Conservation (phyloP, 495 filamentous ascomycete genomes). For the Daldinia vernicosa region DNA sequence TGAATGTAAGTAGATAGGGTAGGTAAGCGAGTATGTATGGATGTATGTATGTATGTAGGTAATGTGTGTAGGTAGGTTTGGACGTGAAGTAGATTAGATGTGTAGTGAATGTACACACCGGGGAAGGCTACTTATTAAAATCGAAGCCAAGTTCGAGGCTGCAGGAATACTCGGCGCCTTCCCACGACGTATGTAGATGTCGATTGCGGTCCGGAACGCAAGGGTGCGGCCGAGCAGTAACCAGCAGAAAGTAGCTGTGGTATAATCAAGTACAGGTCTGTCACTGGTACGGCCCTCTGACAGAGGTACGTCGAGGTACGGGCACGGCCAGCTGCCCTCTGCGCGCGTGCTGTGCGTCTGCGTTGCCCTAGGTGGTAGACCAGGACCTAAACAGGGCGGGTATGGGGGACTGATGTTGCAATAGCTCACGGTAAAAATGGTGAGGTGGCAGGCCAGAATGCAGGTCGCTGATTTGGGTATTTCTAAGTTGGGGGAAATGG, state of each 20-base stretch:
- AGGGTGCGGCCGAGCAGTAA: constrained; percentile 43
- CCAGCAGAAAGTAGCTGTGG: constrained; percentile 26
- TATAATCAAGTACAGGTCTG: constrained; percentile 46
- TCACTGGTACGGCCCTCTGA: constrained; percentile 45
- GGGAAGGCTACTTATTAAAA: constrained; percentile 47
- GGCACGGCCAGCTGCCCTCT: constrained; percentile 33
- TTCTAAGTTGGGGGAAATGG: constrained; percentile 46
- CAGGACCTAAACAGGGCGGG: constrained; percentile 45
- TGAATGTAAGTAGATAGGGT: constrained; percentile 32
- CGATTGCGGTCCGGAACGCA: constrained; percentile 47
- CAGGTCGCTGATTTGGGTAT: constrained; percentile 51
- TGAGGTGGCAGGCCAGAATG: constrained; percentile 50
- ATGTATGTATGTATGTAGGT: constrained; percentile 23
- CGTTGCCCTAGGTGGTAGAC: constrained; percentile 44
- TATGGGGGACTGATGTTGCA: constrained; percentile 50
- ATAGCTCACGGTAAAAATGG: constrained; percentile 49
- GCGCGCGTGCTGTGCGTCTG: constrained; percentile 40
- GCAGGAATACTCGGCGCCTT: constrained; percentile 44
- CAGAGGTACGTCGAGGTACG: constrained; percentile 50
- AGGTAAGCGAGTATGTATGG: constrained; percentile 11
- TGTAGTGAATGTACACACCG: constrained; percentile 41
- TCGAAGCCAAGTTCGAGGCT: constrained; percentile 47
- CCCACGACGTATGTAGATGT: constrained; percentile 47
- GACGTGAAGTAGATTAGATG: constrained; percentile 7
- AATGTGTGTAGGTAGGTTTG: constrained; percentile 13